Evolutionary conservation across 805 yeast species (phyloP), one percentile per base, ranked within the genome.

Genomic region (Lipomyces spencermartinsiae): DNA sequence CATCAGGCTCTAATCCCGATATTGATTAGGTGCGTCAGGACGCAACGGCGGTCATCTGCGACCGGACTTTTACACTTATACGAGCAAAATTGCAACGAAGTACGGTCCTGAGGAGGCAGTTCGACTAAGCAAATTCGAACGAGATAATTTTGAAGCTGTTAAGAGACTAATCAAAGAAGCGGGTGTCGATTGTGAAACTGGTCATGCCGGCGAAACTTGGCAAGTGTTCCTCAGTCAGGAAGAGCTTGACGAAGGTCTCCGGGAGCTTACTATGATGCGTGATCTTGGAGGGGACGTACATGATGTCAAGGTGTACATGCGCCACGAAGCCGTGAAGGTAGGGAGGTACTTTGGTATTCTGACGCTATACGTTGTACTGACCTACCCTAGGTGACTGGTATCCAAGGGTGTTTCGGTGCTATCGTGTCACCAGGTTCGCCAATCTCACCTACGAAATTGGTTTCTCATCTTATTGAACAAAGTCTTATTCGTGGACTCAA

Each of bases 41-140:
- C 75, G 86, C 65, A 83, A 83, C 66, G 86, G 86, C 29, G 86
- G 86, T 1, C 86, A 83, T 69, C 70, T 84, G 64, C 81, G 82
- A 58, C 85, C 85, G 64, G 69, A 71, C 49, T 58, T 71, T 7
- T 72, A 58, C 51, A 49, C 59, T 8, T 71, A 57, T 56, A 29
- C 68, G n/a, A 60, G 29, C 33, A 31, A 29, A 10, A 35, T 65
- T 8, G 35, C 46, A 8, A 37, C 1, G 66, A 69, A 61, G 74
- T 75, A 61, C 76, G 80, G 63, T 67, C 63, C 66, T 14, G 71
- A 73, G 35, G 75, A 77, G 29, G 83, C 79, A 34, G 81, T 82
- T 2, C 79, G 78, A 54, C 76, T 79, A 16, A 78, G 74, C 46
- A 78, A 80, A 65, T 82, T 80, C 62, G 85, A 82, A 66, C 74